These are phyloP conservation scores for Apiospora hydei DNA, from an alignment of 2,329 filamentous ascomycete species.

Conservation along the genomic window DNA sequence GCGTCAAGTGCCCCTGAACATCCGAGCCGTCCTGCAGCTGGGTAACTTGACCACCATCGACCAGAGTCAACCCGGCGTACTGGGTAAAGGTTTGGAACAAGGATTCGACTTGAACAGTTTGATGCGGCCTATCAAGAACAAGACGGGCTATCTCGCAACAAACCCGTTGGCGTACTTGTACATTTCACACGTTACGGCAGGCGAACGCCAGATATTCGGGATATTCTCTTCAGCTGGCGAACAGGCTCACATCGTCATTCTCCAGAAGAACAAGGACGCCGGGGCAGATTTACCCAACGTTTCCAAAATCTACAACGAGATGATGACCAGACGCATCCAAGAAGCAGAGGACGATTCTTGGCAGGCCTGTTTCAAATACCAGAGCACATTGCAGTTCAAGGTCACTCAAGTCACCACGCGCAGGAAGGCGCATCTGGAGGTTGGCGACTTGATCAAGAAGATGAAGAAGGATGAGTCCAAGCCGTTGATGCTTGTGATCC, in stretches of 20 bases:
- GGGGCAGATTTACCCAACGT: constrained; percentile 87
- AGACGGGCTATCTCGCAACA: constrained; percentile 73
- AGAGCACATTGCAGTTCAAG: constrained; percentile 85
- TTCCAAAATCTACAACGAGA: constrained; percentile 84
- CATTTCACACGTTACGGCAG: constrained; percentile 89
- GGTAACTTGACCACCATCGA: constrained; percentile 95
- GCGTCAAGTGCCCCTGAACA: constrained; percentile 85
- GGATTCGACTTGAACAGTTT: constrained; percentile 88
- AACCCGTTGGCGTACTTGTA: constrained; percentile 84
- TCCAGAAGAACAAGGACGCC: constrained; percentile 81
- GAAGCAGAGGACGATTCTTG: constrained; percentile 74
- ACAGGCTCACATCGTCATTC: constrained; percentile 86
- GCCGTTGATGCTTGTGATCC: constrained; percentile 85
- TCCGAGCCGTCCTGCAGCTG: constrained; percentile 86
- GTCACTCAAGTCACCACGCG: constrained; percentile 87
- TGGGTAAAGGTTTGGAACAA: constrained; percentile 90
- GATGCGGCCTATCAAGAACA: constrained; percentile 68
- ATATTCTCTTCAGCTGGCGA: constrained; percentile 84
- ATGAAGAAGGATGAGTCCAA: constrained; percentile 84
- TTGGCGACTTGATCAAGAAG: constrained; percentile 88
- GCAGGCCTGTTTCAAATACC: constrained; percentile 86
- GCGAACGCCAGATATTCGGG: constrained; percentile 92
- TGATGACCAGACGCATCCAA: constrained; percentile 69
- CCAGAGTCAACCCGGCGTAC: constrained; percentile 84
- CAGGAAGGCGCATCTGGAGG: constrained; percentile 86